phyloP scores from a whole-genome alignment of 352 stramenopile species.

The Pythium pyrilobum region DNA sequence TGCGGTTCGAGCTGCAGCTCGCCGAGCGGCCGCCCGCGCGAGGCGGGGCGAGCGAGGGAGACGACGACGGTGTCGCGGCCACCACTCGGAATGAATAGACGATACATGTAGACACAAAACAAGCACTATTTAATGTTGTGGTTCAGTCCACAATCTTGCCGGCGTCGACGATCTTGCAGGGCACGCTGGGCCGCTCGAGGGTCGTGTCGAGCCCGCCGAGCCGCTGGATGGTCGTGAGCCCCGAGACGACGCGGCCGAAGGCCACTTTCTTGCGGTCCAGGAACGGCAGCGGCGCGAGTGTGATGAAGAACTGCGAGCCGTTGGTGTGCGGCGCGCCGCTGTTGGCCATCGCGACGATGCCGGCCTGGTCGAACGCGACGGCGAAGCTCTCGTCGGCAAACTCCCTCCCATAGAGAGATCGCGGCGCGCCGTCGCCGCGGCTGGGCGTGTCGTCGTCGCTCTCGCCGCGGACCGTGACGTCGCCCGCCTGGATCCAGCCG shows the following conservation, averaged over 20 bases:
- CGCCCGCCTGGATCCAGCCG: conserved; percentile 73
- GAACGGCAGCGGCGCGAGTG: conserved; percentile 58
- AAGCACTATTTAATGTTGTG: background rate
- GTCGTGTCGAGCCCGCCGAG: conserved; percentile 48
- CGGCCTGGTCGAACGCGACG: conserved; percentile 52
- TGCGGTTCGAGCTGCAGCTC: conserved; percentile 58
- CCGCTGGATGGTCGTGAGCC: conserved; percentile 48
- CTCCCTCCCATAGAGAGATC: conserved; percentile 50
- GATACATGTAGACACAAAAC: background rate
- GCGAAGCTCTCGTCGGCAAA: conserved; percentile 76
- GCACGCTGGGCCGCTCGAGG: conserved; percentile 45
- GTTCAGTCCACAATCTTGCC: conserved; percentile 36
- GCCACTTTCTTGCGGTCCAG: conserved; percentile 75
- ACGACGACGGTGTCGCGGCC: background rate
- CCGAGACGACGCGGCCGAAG: conserved; percentile 66
- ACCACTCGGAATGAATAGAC: too few species aligned
- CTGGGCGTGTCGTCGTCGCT: background rate
- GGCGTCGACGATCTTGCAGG: conserved; percentile 67
- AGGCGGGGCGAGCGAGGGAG: too few species aligned
- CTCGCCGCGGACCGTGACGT: conserved; percentile 33
- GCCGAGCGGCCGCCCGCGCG: too few species aligned
- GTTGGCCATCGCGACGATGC: conserved; percentile 96
- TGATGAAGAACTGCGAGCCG: conserved; percentile 99
- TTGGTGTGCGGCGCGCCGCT: conserved; percentile 92
- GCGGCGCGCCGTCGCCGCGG: conserved; percentile 39